Evolutionary conservation across 345 rosid genomes (phyloP), one percentile per base, ranked within the genome.

Genomic region (Acer yangbiense): DNA sequence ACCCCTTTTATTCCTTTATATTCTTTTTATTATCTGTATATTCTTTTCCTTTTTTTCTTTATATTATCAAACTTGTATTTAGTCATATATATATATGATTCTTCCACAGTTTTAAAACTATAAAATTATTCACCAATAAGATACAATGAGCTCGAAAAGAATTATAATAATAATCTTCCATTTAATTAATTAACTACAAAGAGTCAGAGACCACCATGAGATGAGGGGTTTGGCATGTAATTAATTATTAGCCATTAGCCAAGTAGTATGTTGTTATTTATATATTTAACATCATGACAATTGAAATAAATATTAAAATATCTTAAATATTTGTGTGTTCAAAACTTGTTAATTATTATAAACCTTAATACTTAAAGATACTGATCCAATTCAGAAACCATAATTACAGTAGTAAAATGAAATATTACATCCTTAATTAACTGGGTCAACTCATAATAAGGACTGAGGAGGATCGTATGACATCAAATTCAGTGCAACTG

Each of bases 401-500:
- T 35, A 35, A 35, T 35, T 35, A 5, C 39, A 35, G 39, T 35
- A 35, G 39, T 35, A 35, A 35, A 35, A 35, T 35, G 39, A 35
- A 35, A 35, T 35, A 35, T 35, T 6, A 13, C 44, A 65, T 27
- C 69, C n/a, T 64, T 25, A 4, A 35, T 35, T 35, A 35, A 35
- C 4, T 35, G 17, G 46, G 77, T 65, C 71, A 65, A 65, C 48
- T 50, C 6, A 74, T 32, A 48, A 17, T 43, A 32, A 32, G 35
- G 39, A 35, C 39, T 35, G 39, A 35, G 70, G 46, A 46, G 17
- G 69, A 64, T 18, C 46, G 1, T 2, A 0, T 18, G 71, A 73
- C 85, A 82, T 80, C 80, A 85, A 85, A 82, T 85, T 85, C 85
- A 85, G 87, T 82, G 85, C 80, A 69, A 9, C 9, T 35, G 25